Evolutionary conservation across 2,329 filamentous ascomycete species (phyloP).

Genomic region (Gaeumannomyces tritici): DNA sequence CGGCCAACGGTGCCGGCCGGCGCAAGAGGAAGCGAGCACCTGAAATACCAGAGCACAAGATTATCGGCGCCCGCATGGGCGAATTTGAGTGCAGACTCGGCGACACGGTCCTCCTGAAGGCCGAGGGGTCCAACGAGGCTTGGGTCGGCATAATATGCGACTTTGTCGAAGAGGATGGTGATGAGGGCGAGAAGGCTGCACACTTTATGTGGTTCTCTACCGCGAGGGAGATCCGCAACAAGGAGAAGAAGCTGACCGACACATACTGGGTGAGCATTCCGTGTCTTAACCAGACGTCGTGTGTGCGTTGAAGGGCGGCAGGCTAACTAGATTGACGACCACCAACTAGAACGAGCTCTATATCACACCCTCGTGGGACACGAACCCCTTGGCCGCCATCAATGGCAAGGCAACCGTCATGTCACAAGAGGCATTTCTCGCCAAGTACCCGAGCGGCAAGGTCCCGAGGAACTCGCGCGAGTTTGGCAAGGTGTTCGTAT

Average conservation of each 20-base stretch:
- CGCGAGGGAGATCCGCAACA: slow-evolving; percentile 79
- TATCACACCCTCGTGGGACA: slow-evolving; percentile 76
- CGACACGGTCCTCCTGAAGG: slow-evolving; percentile 78
- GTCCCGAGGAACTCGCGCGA: slow-evolving; percentile 65
- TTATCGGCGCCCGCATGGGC: slow-evolving; percentile 77
- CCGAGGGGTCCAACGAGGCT: slow-evolving; percentile 74
- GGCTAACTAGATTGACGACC: not conserved
- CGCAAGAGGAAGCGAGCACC: slow-evolving; percentile 25
- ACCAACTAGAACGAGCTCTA: slow-evolving; percentile 72
- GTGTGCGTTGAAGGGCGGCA: not conserved
- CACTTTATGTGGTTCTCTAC: slow-evolving; percentile 96
- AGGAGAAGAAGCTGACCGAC: slow-evolving; percentile 72
- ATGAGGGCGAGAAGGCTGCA: slow-evolving; percentile 68
- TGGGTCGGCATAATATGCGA: slow-evolving; percentile 88
- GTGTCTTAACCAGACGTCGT: not conserved
- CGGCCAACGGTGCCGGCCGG: slow-evolving; percentile 5
- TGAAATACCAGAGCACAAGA: slow-evolving; percentile 29
- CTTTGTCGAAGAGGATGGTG: slow-evolving; percentile 60
- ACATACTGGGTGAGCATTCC: slow-evolving; percentile 50
- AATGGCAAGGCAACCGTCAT: slow-evolving; percentile 79
- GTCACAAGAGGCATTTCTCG: slow-evolving; percentile 59
- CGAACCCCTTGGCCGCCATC: slow-evolving; percentile 80
- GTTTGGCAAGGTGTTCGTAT: slow-evolving; percentile 80
- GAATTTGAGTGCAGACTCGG: slow-evolving; percentile 71
- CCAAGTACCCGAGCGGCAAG: slow-evolving; percentile 63